Evolutionary conservation across 768 basidiomycete species (phyloP).

Genomic region (Lyophyllum decastes): DNA sequence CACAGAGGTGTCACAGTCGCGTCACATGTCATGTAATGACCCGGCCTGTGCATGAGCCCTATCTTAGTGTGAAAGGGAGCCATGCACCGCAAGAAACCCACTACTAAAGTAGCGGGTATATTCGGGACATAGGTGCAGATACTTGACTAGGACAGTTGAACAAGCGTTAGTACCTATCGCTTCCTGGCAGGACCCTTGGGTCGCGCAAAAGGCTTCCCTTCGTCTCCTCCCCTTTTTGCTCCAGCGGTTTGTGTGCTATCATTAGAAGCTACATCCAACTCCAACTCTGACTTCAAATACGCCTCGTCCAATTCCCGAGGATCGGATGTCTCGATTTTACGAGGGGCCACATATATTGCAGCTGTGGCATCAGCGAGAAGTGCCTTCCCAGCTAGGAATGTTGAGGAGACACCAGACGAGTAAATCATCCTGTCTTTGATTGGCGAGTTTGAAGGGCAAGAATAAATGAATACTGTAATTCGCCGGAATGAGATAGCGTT

Average conservation of each 20-base stretch:
- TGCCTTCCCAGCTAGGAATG: conserved; percentile 58
- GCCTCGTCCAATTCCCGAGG: conserved; percentile 69
- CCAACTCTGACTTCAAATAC: conserved; percentile 62
- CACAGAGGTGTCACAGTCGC: no score
- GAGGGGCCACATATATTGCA: conserved; percentile 42
- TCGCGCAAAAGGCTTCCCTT: conserved; percentile 60
- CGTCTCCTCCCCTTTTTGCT: conserved; percentile 17
- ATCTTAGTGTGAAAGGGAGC: no score
- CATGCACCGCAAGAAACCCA: no score
- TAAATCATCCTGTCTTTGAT: conserved; percentile 90
- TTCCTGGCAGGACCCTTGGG: conserved; percentile 71
- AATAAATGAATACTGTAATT: conserved; percentile 81
- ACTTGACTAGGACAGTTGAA: not conserved
- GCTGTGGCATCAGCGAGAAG: conserved; percentile 46
- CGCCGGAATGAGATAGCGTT: not conserved
- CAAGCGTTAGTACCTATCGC: conserved; percentile 25
- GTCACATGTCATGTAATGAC: no score
- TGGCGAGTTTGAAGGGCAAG: conserved; percentile 80
- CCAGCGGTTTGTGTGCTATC: not conserved
- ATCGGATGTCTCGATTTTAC: conserved; percentile 85
- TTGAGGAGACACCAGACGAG: conserved; percentile 63
- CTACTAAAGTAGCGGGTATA: no score
- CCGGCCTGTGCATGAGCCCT: no score
- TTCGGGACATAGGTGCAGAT: no score
- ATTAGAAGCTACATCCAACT: conserved; percentile 16